Evolutionary conservation across 2,329 filamentous ascomycete species (phyloP), one percentile per base, ranked within the genome.

Genomic region (Sclerotinia subarctica): DNA sequence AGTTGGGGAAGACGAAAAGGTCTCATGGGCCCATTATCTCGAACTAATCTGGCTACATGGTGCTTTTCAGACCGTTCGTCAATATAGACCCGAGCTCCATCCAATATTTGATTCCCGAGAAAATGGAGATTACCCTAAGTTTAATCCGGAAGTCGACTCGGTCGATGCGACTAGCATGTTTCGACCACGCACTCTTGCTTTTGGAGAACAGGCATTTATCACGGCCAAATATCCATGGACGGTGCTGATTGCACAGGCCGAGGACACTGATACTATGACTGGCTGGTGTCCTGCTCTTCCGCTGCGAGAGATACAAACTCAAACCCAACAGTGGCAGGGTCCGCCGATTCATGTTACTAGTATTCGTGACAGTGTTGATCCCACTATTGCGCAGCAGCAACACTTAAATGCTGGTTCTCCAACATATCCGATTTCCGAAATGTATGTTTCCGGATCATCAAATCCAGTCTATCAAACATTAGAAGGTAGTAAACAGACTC

Each of bases 41-140:
- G 58, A 51, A 32, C 19, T 62, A n/a, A 29, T 62, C 32, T 51
- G 44, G 42, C 29, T 62, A 3, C 58, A 62, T 35, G 32, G 58
- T 19, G 58, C 58, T 29, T 49, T 19, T 17, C 58, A 62, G 26
- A 49, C 42, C 0, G 46, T 62, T 19, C 24, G 15, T 4, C 26
- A 24, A 13, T 32, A 51, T 47, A 13, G 46, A 29, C 44, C 58
- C 17, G 26, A 49, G 2, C 44, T 62, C 1, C 0, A n/a, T 3
- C 11, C 44, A 11, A 29, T 32, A 26, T 62, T 62, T 24, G 19
- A 49, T 49, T 62, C 42, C 15, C 58, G 24, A 19, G 7, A 51
- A 35, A 29, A 49, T 29, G n/a, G 21, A 4, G 5, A 46, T 32
- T 47, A 49, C 24, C 44, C 42, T 3, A 6, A 2, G 0, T 62